Conservation (phyloP, 1,284 basidiomycete species). For the Rhizoctonia solani region DNA sequence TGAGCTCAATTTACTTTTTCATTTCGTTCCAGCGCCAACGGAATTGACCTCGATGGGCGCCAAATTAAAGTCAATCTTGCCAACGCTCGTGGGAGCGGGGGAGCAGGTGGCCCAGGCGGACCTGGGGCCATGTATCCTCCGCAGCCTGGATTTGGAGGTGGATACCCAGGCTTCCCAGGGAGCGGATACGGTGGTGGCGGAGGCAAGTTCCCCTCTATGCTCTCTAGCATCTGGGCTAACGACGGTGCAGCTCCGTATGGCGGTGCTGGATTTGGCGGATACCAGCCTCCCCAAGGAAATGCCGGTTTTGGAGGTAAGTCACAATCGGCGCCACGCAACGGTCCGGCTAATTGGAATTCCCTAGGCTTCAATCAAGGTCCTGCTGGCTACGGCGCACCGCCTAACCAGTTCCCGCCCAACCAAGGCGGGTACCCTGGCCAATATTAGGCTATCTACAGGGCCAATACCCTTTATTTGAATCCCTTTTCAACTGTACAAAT, state of each 20-base stretch:
- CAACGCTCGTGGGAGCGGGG: slow-evolving; percentile 55
- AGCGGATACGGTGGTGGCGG: background rate
- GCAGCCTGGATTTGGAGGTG: background rate
- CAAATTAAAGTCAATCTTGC: slow-evolving; percentile 94
- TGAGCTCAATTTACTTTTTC: background rate
- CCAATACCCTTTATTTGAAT: no score
- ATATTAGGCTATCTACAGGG: no score
- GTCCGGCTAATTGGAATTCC: no score
- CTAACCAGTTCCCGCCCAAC: slow-evolving; percentile 21
- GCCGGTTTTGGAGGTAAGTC: no score
- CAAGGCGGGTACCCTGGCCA: slow-evolving; percentile 10
- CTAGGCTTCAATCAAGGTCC: slow-evolving; percentile 3
- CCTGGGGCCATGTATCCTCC: background rate
- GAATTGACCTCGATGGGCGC: slow-evolving; percentile 92
- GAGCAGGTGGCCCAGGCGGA: slow-evolving; percentile 41
- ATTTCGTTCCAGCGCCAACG: slow-evolving; percentile 69
- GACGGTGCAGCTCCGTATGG: background rate
- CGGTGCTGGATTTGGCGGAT: slow-evolving; percentile 9
- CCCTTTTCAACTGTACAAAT: no score
- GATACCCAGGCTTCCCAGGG: no score
- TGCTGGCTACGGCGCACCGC: background rate
- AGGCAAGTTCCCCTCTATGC: no score
- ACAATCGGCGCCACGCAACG: no score
- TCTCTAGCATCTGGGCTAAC: no score
- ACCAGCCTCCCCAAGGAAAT: slow-evolving; percentile 16